A percentile compares a stretch with the other conserved stretches of the same genome.
Evolutionary conservation across 345 rosid species (phyloP).

Genomic region (Eucalyptus lansdowneana): DNA sequence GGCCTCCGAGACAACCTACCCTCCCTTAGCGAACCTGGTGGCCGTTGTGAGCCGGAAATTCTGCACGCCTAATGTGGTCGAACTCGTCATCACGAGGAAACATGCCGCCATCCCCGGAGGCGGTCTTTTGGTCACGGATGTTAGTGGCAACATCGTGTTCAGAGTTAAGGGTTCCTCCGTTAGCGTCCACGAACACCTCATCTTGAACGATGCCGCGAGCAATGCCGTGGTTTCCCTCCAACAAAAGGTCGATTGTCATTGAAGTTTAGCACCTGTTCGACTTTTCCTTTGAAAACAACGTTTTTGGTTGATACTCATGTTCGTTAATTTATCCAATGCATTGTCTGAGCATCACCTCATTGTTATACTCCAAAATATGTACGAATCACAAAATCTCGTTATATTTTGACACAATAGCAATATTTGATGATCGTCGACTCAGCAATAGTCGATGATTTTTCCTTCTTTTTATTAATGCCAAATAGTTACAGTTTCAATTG

Average conservation of each 20-base stretch:
- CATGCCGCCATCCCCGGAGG: not conserved
- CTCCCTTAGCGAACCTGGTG: not conserved
- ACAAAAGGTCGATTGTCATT: conserved; percentile 13
- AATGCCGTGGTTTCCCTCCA: conserved; percentile 13
- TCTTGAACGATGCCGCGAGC: conserved; percentile 12
- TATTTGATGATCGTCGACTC: not conserved
- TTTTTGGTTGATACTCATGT: not conserved
- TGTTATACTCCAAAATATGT: not conserved
- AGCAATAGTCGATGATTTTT: not conserved
- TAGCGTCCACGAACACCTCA: conserved; percentile 12
- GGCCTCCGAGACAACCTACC: not conserved
- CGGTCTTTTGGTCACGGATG: conserved; percentile 6
- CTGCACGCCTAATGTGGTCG: conserved; percentile 8
- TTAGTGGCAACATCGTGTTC: conserved; percentile 12
- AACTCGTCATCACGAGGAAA: conserved; percentile 3
- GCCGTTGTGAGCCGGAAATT: conserved; percentile 19
- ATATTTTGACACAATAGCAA: not conserved
- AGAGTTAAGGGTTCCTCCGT: conserved; percentile 3
- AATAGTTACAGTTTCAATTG: not conserved
- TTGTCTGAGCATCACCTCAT: not conserved
- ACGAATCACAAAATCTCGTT: not conserved
- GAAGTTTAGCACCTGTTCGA: not conserved
- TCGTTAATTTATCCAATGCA: not conserved
- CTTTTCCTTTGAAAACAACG: not conserved
- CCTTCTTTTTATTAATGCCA: not conserved